A percentile compares a stretch with the other conserved stretches of the same genome.
Evolutionary conservation across 2,329 filamentous ascomycete genomes (phyloP).

Genomic region (Calonectria crousiana): DNA sequence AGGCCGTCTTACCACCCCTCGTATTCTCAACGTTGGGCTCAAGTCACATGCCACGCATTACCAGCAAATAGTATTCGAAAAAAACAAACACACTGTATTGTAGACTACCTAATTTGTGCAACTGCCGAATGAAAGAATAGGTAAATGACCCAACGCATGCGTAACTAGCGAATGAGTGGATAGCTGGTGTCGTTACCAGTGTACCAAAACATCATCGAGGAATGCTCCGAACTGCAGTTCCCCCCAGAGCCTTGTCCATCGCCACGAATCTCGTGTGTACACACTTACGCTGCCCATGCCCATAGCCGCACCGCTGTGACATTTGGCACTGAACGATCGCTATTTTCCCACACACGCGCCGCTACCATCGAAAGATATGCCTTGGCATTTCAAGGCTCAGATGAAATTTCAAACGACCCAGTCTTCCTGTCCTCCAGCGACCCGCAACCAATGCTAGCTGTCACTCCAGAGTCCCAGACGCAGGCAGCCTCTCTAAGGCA

Average conservation of each 20-base stretch:
- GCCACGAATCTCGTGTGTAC: not conserved
- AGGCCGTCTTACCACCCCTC: not conserved
- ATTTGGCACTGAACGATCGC: not conserved
- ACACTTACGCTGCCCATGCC: not conserved
- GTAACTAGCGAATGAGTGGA: slow-evolving; percentile 7
- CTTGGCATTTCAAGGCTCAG: slow-evolving; percentile 29
- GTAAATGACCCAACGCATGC: slow-evolving; percentile 18
- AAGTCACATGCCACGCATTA: not conserved
- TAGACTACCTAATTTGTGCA: slow-evolving; percentile 40
- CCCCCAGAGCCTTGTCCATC: not conserved
- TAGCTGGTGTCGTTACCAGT: slow-evolving; percentile 18
- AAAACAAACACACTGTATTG: slow-evolving; percentile 39
- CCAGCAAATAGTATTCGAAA: slow-evolving; percentile 1
- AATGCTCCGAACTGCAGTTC: not conserved
- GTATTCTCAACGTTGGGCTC: not conserved
- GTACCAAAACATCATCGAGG: not conserved
- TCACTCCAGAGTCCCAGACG: not conserved
- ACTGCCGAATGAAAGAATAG: slow-evolving; percentile 35
- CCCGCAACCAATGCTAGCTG: slow-evolving; percentile 17
- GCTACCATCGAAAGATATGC: slow-evolving; percentile 21
- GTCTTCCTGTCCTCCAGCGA: slow-evolving; percentile 14
- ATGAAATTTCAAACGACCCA: slow-evolving; percentile 14
- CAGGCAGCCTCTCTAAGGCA: slow-evolving; percentile 4
- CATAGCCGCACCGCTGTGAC: not conserved
- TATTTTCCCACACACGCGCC: not conserved